Percentiles rank a stretch among this genome's conserved stretches.
phyloP scores from a whole-genome alignment of 169 alveolate species.

The Cryptosporidium sp. region DNA sequence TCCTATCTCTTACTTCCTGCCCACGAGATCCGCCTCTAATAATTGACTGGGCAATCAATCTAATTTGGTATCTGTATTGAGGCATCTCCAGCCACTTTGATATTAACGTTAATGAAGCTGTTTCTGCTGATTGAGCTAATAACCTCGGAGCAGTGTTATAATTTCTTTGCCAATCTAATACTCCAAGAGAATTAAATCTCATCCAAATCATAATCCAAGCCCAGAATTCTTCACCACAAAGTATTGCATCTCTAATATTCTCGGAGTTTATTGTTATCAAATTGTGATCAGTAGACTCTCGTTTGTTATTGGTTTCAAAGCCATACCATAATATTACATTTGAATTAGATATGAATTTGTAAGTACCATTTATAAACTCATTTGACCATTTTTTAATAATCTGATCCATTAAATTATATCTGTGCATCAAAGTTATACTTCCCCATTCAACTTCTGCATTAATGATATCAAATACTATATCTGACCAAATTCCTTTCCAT shows the following conservation, averaged over 20 bases:
- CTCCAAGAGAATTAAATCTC: slow-evolving; percentile 80
- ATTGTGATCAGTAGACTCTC: not conserved
- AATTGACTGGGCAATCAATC: slow-evolving; percentile 53
- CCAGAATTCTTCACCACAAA: slow-evolving; percentile 56
- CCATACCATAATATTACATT: slow-evolving; percentile 30
- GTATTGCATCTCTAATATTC: not conserved
- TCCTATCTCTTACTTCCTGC: slow-evolving; percentile 91
- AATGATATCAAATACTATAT: slow-evolving; percentile 14
- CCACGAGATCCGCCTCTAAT: slow-evolving; percentile 94
- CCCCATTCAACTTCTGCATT: slow-evolving; percentile 70
- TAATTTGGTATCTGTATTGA: slow-evolving; percentile 78
- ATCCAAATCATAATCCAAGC: slow-evolving; percentile 80
- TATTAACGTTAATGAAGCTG: slow-evolving; percentile 37
- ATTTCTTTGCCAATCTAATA: slow-evolving; percentile 82
- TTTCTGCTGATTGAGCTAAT: slow-evolving; percentile 79
- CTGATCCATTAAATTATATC: slow-evolving; percentile 59
- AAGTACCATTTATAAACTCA: slow-evolving; percentile 32
- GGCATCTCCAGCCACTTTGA: slow-evolving; percentile 76
- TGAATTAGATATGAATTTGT: slow-evolving; percentile 1
- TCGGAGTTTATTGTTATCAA: not conserved
- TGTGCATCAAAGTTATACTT: slow-evolving; percentile 67
- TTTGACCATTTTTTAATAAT: slow-evolving; percentile 53
- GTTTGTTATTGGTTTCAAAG: not conserved
- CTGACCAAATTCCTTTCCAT: slow-evolving; percentile 62
- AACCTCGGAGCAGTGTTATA: slow-evolving; percentile 81